Evolutionary conservation across 306 rosid species (phyloP).

Genomic region (Prosopis cineraria): DNA sequence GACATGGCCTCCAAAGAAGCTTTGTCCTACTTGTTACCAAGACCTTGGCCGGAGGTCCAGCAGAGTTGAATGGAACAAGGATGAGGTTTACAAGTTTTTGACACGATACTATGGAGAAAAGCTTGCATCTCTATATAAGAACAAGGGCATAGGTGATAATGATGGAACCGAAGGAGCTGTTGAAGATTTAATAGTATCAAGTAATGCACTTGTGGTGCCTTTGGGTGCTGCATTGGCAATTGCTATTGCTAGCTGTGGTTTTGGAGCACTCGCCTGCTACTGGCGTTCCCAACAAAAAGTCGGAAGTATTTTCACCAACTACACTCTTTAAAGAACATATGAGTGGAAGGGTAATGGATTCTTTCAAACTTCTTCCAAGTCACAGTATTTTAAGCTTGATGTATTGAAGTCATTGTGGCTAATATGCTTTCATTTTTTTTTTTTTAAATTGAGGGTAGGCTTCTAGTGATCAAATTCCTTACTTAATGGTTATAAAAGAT

Average conservation of each 20-base stretch:
- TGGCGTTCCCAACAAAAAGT: constrained; percentile 99
- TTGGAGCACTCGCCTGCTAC: constrained; percentile 98
- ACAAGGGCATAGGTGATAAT: constrained; percentile 40
- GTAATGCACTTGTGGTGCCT: constrained; percentile 82
- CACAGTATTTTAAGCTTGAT: background rate
- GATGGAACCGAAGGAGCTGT: constrained; percentile 33
- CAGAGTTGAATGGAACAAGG: constrained; percentile 70
- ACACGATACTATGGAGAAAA: constrained; percentile 60
- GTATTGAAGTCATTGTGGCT: background rate
- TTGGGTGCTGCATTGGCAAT: constrained; percentile 95
- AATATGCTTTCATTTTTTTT: background rate
- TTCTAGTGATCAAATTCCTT: background rate
- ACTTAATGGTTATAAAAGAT: background rate
- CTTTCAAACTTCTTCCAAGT: constrained; percentile 36
- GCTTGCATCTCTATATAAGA: constrained; percentile 63
- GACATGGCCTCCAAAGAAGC: constrained; percentile 87
- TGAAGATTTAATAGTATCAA: constrained; percentile 63
- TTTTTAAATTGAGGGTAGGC: background rate
- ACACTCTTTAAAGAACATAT: constrained; percentile 94
- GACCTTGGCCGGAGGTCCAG: constrained; percentile 47
- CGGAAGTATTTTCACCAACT: constrained; percentile 99
- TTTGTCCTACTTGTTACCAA: constrained; percentile 69
- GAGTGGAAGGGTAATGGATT: constrained; percentile 85
- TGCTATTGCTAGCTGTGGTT: constrained; percentile 96
- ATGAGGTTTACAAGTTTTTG: constrained; percentile 68